phyloP scores from a whole-genome alignment of 306 rosid species.

The Pterocarpus santalinus region DNA sequence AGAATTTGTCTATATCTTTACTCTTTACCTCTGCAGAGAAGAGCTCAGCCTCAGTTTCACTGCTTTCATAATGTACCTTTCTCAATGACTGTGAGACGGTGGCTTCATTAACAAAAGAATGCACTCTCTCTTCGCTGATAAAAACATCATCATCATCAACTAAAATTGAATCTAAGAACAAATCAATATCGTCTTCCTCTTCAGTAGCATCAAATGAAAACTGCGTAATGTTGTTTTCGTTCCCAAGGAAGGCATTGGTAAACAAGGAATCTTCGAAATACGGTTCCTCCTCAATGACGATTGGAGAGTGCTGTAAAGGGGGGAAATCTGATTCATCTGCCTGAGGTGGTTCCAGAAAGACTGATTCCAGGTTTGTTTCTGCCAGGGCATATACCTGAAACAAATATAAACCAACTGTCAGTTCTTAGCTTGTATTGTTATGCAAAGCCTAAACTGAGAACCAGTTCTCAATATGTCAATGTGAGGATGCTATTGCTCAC shows the following conservation, averaged over 20 bases:
- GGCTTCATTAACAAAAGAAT: neutral
- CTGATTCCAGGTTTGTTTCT: neutral
- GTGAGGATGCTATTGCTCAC: slow-evolving; percentile 47
- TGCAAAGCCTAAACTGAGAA: neutral
- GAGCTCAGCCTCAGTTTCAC: slow-evolving; percentile 40
- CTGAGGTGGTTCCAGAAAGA: neutral
- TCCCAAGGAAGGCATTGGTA: neutral
- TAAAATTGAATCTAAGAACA: neutral
- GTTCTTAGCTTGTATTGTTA: neutral
- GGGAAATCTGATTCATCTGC: neutral
- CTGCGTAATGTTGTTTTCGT: neutral
- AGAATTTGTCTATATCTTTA: too few species aligned
- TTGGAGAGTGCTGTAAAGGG: neutral
- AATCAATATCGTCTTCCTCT: neutral
- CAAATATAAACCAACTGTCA: slow-evolving; percentile 10
- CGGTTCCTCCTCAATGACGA: neutral
- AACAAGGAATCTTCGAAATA: neutral
- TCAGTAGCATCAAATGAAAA: neutral
- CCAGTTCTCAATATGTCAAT: neutral
- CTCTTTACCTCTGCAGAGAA: neutral
- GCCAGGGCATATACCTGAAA: neutral
- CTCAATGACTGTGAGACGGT: neutral
- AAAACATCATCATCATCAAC: neutral
- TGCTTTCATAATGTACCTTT: slow-evolving; percentile 30
- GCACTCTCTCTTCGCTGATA: neutral